Conservation (phyloP, 2,329 filamentous ascomycete genomes). For the Pseudocercospora crystallina region DNA sequence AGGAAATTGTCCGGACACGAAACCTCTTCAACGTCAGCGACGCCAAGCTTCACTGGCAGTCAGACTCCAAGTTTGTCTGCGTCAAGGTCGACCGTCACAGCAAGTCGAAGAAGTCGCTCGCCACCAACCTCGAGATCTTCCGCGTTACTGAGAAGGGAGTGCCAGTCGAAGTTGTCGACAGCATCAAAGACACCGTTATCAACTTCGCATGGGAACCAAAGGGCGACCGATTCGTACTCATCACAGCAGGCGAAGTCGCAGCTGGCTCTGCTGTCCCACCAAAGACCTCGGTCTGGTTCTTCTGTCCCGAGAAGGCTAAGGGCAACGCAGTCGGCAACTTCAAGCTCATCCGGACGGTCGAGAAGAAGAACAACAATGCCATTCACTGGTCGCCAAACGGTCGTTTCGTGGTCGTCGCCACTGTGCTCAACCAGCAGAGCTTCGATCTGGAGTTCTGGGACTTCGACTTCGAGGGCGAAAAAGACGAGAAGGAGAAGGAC, state of each 20-base stretch:
- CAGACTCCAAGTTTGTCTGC: constrained; percentile 87
- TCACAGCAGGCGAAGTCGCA: constrained; percentile 84
- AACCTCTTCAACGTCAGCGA: constrained; percentile 98
- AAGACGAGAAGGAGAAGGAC: constrained; percentile 83
- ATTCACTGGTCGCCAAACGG: constrained; percentile 99
- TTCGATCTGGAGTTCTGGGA: constrained; percentile 98
- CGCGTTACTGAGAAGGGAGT: constrained; percentile 96
- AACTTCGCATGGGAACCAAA: constrained; percentile 99
- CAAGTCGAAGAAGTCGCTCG: constrained; percentile 97
- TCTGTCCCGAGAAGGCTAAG: constrained; percentile 94
- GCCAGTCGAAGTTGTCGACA: constrained; percentile 95
- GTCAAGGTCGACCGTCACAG: constrained; percentile 99
- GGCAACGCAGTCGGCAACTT: constrained; percentile 81
- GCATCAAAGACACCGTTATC: constrained; percentile 96
- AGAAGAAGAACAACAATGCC: constrained; percentile 99
- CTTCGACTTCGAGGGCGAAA: constrained; percentile 96
- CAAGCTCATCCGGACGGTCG: constrained; percentile 89
- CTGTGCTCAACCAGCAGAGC: constrained; percentile 87
- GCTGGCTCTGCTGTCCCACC: constrained; percentile 78
- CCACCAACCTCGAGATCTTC: constrained; percentile 98
- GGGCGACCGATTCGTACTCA: constrained; percentile 94
- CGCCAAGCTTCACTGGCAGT: constrained; percentile 98
- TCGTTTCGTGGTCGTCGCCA: constrained; percentile 90
- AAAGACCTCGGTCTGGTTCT: constrained; percentile 94
- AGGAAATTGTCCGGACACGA: constrained; percentile 88